Evolutionary conservation across 306 rosid genomes (phyloP), one percentile per base, ranked within the genome.

Genomic region (Cyamopsis tetragonoloba): DNA sequence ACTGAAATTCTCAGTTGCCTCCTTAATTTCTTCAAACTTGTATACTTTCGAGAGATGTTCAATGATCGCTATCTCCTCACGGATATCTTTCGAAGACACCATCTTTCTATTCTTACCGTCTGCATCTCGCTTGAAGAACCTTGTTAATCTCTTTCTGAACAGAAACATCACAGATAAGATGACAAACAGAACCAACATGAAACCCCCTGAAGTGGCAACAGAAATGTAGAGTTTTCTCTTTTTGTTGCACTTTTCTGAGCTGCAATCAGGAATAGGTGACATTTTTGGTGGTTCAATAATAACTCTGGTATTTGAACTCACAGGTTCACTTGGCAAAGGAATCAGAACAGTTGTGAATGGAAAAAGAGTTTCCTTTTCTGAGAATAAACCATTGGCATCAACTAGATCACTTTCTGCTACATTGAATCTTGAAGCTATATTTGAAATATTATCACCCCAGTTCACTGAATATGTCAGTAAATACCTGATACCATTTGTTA

Each of bases 271-370:
- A 27, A 44, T 34, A 27, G 70, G 26, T 22, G 72, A 17, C 39
- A 14, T 12, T 13, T 0, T 3, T 19, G 44, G 71, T 26, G 44
- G 35, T 42, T 38, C 68, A 50, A 51, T 28, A 4, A 12, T 77
- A 72, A 58, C 32, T 66, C 17, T 53, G 68, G 84, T 76, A 8
- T 23, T 64, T 68, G 82, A 72, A 55, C 74, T 76, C 32, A 46
- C 69, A 19, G 87, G 88, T 42, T 86, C 80, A 54, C 71, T 76
- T 23, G 79, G 18, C 66, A 86, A 71, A 20, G 89, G 95, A 70
- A 87, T 62, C 17, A 90, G 80, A 85, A 85, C 65, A 24, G 95
- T 82, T 18, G 96, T 82, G 59, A 53, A 62, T 5, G 79, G 73
- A 70, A 2, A 72, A 26, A 84, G 47, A 30, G 2, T 0, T 19